phyloP scores from a whole-genome alignment of 805 yeast species.

The Wickerhamiella slavikovae region DNA sequence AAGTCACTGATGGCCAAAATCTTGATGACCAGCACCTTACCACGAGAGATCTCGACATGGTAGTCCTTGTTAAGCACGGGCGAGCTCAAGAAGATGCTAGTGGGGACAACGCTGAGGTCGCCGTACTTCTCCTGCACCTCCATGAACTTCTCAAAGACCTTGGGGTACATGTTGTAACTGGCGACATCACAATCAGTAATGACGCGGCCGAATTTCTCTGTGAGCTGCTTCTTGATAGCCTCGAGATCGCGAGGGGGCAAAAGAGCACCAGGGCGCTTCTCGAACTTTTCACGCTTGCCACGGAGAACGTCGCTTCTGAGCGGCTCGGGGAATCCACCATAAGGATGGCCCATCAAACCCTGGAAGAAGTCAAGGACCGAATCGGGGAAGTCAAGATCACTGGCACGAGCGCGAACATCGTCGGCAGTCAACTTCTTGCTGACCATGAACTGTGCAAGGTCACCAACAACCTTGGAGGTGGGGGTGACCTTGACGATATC shows the following conservation, averaged over 20 bases:
- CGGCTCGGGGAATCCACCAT: constrained; percentile 99
- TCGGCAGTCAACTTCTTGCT: constrained; percentile 71
- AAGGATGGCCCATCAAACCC: constrained; percentile 98
- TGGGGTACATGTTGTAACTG: constrained; percentile 93
- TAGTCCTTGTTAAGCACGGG: constrained; percentile 79
- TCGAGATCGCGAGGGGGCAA: constrained; percentile 68
- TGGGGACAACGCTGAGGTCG: constrained; percentile 86
- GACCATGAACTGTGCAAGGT: constrained; percentile 98
- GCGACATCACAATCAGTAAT: constrained; percentile 82
- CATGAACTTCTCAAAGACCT: constrained; percentile 77
- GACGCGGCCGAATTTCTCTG: constrained; percentile 41
- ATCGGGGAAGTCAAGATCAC: constrained; percentile 92
- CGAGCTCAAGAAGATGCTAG: constrained; percentile 73
- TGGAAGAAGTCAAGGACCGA: constrained; percentile 96
- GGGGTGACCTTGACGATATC: constrained; percentile 98
- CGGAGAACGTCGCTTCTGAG: constrained; percentile 75
- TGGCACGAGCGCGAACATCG: constrained; percentile 75
- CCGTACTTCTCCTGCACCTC: constrained; percentile 60
- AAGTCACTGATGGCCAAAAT: constrained; percentile 85
- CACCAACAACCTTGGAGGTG: constrained; percentile 98
- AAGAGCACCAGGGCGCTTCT: constrained; percentile 78
- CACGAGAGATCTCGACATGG: constrained; percentile 76
- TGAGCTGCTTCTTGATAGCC: constrained; percentile 50
- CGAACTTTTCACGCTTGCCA: constrained; percentile 75
- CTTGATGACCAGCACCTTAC: constrained; percentile 81